These are phyloP conservation scores for Acorus gramineus DNA, from an alignment of 106 monocot genomes.

Conservation along the genomic window DNA sequence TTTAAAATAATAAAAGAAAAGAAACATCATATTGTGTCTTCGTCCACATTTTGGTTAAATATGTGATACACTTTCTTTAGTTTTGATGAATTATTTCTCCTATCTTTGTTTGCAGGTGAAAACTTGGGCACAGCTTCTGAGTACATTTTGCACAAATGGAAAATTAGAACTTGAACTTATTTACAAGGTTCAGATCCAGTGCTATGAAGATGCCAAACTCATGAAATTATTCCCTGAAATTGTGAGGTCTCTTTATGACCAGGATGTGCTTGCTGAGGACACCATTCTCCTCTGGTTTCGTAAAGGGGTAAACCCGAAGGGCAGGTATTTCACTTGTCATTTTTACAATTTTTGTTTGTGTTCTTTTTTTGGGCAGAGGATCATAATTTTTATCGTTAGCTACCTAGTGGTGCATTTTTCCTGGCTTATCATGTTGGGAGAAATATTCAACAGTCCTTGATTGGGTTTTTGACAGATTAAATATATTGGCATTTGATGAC, in stretches of 20 bases:
- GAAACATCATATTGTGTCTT: too few species aligned
- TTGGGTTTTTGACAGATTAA: too few species aligned
- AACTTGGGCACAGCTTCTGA: slow-evolving; percentile 81
- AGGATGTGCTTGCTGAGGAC: slow-evolving; percentile 96
- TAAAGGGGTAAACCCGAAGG: slow-evolving; percentile 91
- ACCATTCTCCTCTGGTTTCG: slow-evolving; percentile 97
- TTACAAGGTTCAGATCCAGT: slow-evolving; percentile 94
- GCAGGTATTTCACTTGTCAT: slow-evolving; percentile 36
- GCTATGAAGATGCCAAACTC: slow-evolving; percentile 96
- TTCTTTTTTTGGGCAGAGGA: not conserved
- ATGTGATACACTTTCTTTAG: too few species aligned
- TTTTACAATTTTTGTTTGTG: not conserved
- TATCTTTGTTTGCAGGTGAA: slow-evolving; percentile 48
- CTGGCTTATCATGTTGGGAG: too few species aligned
- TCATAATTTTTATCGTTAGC: not conserved
- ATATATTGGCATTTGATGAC: too few species aligned
- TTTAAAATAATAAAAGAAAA: too few species aligned
- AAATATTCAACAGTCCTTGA: too few species aligned
- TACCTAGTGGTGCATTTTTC: not conserved
- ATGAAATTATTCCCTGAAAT: slow-evolving; percentile 98
- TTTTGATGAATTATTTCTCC: too few species aligned
- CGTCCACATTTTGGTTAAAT: too few species aligned
- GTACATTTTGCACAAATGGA: slow-evolving; percentile 77
- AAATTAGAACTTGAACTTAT: slow-evolving; percentile 85
- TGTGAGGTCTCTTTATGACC: slow-evolving; percentile 91